Percentiles rank a stretch among this genome's conserved stretches.
Evolutionary conservation across 2,329 filamentous ascomycete genomes (phyloP).

Genomic region (Ascomycota sp.): DNA sequence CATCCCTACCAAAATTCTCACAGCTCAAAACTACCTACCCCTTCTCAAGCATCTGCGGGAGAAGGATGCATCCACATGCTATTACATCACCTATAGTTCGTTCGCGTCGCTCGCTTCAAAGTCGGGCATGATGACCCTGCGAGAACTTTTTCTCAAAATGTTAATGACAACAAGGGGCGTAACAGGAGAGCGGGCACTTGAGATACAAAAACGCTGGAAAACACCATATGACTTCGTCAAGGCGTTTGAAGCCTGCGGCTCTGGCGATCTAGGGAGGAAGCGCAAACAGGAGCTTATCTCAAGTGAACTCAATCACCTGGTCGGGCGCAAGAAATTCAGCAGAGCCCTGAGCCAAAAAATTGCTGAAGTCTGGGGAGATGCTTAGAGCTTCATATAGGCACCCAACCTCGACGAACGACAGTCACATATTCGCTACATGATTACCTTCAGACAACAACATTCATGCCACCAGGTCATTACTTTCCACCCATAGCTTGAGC

Average conservation of each 20-base stretch:
- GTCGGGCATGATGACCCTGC: slow-evolving; percentile 47
- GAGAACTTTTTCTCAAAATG: slow-evolving; percentile 65
- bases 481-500: slow-evolving; percentile 31
- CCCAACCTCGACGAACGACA: background rate
- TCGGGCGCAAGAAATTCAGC: slow-evolving; percentile 46
- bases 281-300: slow-evolving; percentile 38
- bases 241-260: slow-evolving; percentile 36
- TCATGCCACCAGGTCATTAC: slow-evolving; percentile 1
- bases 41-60: slow-evolving; percentile 35
- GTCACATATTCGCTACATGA: too few relatives aligned
- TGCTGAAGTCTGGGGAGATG: slow-evolving; percentile 47
- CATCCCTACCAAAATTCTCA: slow-evolving; percentile 42
- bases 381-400: slow-evolving; percentile 7
- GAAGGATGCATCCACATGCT: slow-evolving; percentile 24
- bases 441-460: background rate
- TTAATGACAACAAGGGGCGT: slow-evolving; percentile 59
- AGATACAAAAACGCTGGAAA: slow-evolving; percentile 58
- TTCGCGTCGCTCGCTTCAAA: slow-evolving; percentile 56
- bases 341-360: slow-evolving; percentile 45
- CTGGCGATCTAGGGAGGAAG: slow-evolving; percentile 26
- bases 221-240: slow-evolving; percentile 51
- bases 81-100: slow-evolving; percentile 45
- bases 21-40: slow-evolving; percentile 41
- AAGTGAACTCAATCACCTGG: slow-evolving; percentile 29
- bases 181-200: slow-evolving; percentile 55